Conservation (phyloP, 208 protist genomes). For the Jaenimonas drosophilae region DNA sequence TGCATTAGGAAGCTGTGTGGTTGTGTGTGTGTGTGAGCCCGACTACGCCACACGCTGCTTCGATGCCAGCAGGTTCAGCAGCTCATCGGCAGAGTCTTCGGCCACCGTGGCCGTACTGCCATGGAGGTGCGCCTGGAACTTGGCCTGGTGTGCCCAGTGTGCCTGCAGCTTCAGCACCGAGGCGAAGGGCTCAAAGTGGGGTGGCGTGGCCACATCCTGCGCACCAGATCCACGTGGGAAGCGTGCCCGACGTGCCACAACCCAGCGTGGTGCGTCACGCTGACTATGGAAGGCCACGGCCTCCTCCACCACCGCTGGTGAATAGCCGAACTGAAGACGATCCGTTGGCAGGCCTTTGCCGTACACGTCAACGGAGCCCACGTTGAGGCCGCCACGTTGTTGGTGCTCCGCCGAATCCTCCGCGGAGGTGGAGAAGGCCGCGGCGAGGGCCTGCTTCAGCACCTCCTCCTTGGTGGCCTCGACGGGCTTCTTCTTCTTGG, state of each 20-base stretch:
- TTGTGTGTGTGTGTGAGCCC: neutral
- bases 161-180: slow-evolving; percentile 69
- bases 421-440: no score
- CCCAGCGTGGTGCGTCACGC: slow-evolving; percentile 32
- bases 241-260: slow-evolving; percentile 21
- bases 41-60: slow-evolving; percentile 40
- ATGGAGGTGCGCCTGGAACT: slow-evolving; percentile 40
- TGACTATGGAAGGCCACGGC: slow-evolving; percentile 62
- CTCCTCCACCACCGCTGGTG: slow-evolving; percentile 53
- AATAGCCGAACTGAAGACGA: slow-evolving; percentile 82
- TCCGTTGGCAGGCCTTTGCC: slow-evolving; percentile 70
- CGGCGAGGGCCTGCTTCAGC: slow-evolving; percentile 17
- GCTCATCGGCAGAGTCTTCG: slow-evolving; percentile 29
- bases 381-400: neutral
- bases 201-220: slow-evolving; percentile 27
- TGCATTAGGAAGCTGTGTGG: neutral
- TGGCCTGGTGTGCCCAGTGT: slow-evolving; percentile 49
- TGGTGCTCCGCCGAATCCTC: no score
- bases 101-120: slow-evolving; percentile 12
- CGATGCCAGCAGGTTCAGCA: slow-evolving; percentile 64
- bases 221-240: slow-evolving; percentile 22
- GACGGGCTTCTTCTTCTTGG: neutral
- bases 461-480: slow-evolving; percentile 15
- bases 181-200: slow-evolving; percentile 65
- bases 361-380: slow-evolving; percentile 37